A percentile compares a stretch with the other conserved stretches of the same genome.
Evolutionary conservation across 2,329 filamentous ascomycete species (phyloP).

Genomic region (Biscogniauxia sp.): DNA sequence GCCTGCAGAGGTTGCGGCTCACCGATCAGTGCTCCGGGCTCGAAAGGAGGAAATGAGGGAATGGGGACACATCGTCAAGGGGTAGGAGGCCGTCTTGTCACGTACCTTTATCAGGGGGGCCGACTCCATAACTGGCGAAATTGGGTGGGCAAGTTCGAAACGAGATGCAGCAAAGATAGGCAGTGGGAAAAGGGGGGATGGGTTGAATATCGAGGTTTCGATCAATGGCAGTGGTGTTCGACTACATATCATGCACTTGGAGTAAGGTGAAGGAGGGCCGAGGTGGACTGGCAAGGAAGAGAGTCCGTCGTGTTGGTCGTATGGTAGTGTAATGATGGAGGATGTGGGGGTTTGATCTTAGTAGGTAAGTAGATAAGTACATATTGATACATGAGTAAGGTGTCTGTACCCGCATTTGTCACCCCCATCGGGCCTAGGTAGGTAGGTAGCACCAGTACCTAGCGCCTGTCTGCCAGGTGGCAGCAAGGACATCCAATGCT

Average conservation of each 20-base stretch:
- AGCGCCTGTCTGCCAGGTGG: no score
- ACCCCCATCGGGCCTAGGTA: no score
- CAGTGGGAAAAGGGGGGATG: no score
- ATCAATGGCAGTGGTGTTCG: background rate
- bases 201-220: background rate
- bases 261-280: no score
- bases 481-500: no score
- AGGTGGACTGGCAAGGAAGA: background rate
- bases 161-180: background rate
- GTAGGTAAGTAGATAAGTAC: no score
- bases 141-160: background rate
- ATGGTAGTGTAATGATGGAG: background rate
- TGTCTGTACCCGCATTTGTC: no score
- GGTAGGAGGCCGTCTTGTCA: background rate
- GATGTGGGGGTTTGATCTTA: background rate
- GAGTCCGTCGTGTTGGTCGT: background rate
- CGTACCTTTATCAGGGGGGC: constrained; percentile 63
- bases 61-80: background rate
- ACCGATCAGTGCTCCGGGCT: background rate
- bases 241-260: background rate
- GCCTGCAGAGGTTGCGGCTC: constrained; percentile 50
- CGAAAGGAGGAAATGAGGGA: background rate
- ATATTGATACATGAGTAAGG: no score
- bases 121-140: background rate
- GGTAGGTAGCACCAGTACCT: no score